These are phyloP conservation scores for Rhynchosporium graminicola DNA, from an alignment of 2,329 filamentous ascomycete species.

Conservation along the genomic window DNA sequence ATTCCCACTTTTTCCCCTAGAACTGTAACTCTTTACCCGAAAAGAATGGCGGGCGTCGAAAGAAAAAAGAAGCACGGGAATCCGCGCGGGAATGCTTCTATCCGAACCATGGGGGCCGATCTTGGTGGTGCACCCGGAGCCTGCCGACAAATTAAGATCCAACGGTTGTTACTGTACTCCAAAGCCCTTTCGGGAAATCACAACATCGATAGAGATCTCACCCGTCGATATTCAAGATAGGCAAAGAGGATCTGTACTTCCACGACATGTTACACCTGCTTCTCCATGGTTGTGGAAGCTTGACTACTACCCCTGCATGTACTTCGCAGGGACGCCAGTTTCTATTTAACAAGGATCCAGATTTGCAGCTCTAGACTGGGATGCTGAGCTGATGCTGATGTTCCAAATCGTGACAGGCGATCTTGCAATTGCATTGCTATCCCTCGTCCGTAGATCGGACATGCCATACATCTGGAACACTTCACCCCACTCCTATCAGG, in stretches of 20 bases:
- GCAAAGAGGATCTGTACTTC: not conserved
- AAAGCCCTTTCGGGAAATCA: not conserved
- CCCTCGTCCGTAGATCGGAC: not conserved
- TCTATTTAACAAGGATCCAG: not conserved
- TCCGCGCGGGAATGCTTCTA: conserved; percentile 2
- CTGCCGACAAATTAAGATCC: not conserved
- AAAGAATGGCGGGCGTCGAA: not conserved
- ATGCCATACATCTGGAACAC: conserved; percentile 11
- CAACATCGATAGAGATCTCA: not conserved
- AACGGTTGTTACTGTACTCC: not conserved
- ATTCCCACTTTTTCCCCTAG: not conserved
- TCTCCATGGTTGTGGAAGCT: not conserved
- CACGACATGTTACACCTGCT: not conserved
- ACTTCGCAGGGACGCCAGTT: not conserved
- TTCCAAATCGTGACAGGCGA: conserved; percentile 8
- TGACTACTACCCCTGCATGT: not conserved
- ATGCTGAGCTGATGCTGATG: not conserved
- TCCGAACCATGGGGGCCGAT: conserved; percentile 1
- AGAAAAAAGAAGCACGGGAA: not conserved
- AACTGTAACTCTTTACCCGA: not conserved
- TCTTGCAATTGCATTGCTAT: conserved; percentile 4
- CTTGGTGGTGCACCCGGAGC: not conserved
- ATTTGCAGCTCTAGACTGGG: not conserved
- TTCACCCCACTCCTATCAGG: not conserved
- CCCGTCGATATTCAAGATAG: not conserved